Conservation (phyloP, 352 stramenopile genomes). For the Globisporangium camurandrum region DNA sequence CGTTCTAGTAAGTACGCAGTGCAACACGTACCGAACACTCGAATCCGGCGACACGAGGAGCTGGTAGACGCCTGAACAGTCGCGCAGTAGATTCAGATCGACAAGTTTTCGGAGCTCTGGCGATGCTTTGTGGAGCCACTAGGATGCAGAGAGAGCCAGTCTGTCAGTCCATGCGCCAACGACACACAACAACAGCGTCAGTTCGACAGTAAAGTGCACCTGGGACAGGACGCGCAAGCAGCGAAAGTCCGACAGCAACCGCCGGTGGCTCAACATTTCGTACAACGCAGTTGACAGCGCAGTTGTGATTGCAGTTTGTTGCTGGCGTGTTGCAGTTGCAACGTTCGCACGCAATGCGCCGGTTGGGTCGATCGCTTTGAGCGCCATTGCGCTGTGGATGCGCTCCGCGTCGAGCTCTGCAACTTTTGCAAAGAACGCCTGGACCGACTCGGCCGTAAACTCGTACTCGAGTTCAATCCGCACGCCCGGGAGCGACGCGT, state of each 20-base stretch:
- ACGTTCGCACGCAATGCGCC: neutral
- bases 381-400: constrained; percentile 41
- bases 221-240: constrained; percentile 70
- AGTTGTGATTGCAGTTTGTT: constrained; percentile 20
- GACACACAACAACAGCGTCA: neutral
- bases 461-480: constrained; percentile 70
- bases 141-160: constrained; percentile 3
- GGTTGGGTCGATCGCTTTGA: constrained; percentile 6
- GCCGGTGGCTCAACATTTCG: constrained; percentile 67
- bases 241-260: constrained; percentile 77
- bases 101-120: constrained; percentile 28
- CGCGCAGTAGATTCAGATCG: constrained; percentile 37
- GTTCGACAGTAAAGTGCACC: neutral
- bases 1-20: too few relatives aligned
- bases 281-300: constrained; percentile 49
- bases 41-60: constrained; percentile 73
- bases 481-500: constrained; percentile 62
- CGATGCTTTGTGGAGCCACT: constrained; percentile 38
- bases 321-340: constrained; percentile 1
- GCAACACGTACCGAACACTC: constrained; percentile 52
- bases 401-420: constrained; percentile 63
- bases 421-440: constrained; percentile 72
- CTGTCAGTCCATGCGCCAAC: neutral
- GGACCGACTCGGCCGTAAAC: constrained; percentile 64
- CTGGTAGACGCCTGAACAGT: constrained; percentile 66